Percentiles rank a stretch among this genome's conserved stretches.
Evolutionary conservation across 75 land plant genomes (phyloP).

Genomic region (Sequoiadendron giganteum): DNA sequence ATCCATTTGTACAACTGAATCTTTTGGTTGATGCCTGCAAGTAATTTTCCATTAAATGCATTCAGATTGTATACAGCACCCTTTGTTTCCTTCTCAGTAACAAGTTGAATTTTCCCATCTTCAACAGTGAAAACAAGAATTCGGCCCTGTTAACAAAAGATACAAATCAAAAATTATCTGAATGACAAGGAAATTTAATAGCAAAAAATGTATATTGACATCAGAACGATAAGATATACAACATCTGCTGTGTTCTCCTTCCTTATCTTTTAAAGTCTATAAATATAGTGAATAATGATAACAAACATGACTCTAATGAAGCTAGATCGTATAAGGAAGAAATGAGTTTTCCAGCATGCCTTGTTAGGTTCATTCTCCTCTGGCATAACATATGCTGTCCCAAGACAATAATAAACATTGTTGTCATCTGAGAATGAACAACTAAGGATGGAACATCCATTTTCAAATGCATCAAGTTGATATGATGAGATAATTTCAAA

Average conservation of each 20-base stretch:
- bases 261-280: neutral
- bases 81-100: slow-evolving; percentile 97
- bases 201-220: neutral
- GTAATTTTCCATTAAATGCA: slow-evolving; percentile 95
- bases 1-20: slow-evolving; percentile 97
- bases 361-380: slow-evolving; percentile 97
- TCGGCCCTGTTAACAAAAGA: slow-evolving; percentile 59
- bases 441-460: slow-evolving; percentile 94
- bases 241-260: neutral
- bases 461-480: slow-evolving; percentile 80
- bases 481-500: slow-evolving; percentile 84
- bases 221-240: neutral
- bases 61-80: slow-evolving; percentile 96
- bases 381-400: slow-evolving; percentile 95
- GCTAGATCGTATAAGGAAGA: neutral
- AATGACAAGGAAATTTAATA: neutral
- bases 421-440: slow-evolving; percentile 93
- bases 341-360: slow-evolving; percentile 36
- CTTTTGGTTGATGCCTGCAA: slow-evolving; percentile 98
- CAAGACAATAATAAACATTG: slow-evolving; percentile 91
- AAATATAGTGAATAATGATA: neutral
- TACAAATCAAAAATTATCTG: neutral
- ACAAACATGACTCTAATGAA: neutral
- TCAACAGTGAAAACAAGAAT: slow-evolving; percentile 74
- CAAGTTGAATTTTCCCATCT: slow-evolving; percentile 58